Evolutionary conservation across 73 alveolate species (phyloP).

Genomic region (Breviolum minutum): DNA sequence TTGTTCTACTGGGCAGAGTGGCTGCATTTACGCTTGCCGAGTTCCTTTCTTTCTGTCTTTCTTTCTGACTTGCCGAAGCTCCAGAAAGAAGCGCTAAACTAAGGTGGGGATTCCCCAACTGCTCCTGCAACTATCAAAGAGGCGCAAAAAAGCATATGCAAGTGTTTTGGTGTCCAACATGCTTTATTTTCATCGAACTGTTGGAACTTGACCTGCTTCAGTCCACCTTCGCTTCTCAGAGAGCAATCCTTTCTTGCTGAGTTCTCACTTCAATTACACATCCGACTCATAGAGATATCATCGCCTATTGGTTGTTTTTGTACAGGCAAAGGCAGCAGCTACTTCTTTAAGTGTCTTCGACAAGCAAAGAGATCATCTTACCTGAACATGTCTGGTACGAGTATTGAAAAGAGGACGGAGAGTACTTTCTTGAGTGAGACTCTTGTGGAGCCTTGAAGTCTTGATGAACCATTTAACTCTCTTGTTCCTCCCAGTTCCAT

Average conservation of each 20-base stretch:
- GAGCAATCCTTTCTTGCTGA: too few relatives aligned
- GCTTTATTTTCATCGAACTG: not conserved
- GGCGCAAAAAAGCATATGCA: not conserved
- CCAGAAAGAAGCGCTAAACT: not conserved
- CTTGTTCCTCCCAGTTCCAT: too few relatives aligned
- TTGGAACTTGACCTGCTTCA: too few relatives aligned
- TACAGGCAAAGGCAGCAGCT: conserved; percentile 6
- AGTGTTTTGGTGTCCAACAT: not conserved
- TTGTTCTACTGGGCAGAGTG: not conserved
- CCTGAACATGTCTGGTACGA: too few relatives aligned
- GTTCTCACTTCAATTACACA: too few relatives aligned
- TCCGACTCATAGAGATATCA: too few relatives aligned
- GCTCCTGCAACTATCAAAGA: not conserved
- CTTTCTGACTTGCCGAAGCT: not conserved
- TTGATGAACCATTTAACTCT: too few relatives aligned
- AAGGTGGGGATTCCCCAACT: conserved; percentile 25
- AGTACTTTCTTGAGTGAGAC: too few relatives aligned
- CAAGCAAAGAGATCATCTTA: not conserved
- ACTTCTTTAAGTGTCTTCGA: not conserved
- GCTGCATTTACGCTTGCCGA: not conserved
- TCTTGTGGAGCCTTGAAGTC: too few relatives aligned
- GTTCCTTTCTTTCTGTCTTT: not conserved
- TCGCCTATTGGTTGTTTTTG: not conserved
- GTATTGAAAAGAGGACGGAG: too few relatives aligned
- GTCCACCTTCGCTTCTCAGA: too few relatives aligned